phyloP scores from a whole-genome alignment of 352 stramenopile species.

The Saprolegnia diclina region DNA sequence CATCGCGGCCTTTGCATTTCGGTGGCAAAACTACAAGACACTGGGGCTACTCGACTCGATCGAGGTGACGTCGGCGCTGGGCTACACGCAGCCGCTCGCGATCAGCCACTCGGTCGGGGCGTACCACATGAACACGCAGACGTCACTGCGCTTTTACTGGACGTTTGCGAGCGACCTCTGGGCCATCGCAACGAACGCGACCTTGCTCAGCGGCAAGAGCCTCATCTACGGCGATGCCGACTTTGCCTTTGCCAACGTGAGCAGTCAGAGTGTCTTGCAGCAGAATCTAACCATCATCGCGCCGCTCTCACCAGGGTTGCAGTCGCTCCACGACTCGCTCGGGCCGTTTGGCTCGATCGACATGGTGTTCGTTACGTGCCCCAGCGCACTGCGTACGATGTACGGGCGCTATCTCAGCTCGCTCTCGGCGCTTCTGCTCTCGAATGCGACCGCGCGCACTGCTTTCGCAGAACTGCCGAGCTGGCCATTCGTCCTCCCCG shows the following conservation, averaged over 20 bases:
- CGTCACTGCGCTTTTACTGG: constrained; percentile 25
- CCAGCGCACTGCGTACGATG: not conserved
- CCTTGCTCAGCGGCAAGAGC: not conserved
- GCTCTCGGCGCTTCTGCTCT: not conserved
- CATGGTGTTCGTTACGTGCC: constrained; percentile 1
- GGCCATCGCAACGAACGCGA: constrained; percentile 14
- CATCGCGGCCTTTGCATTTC: constrained; percentile 10
- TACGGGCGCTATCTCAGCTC: not conserved
- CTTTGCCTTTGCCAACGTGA: constrained; percentile 20
- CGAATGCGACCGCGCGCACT: not conserved
- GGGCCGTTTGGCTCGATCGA: constrained; percentile 23
- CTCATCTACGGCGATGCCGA: not conserved
- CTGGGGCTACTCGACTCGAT: constrained; percentile 5
- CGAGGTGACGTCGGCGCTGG: constrained; percentile 1
- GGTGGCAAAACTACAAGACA: constrained; percentile 20
- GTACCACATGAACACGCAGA: constrained; percentile 4
- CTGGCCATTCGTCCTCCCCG: not conserved
- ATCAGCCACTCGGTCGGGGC: not conserved
- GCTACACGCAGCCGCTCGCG: not conserved
- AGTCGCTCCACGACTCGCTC: not conserved
- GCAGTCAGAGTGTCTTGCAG: not conserved
- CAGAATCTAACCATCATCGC: constrained; percentile 1
- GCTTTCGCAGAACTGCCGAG: not conserved
- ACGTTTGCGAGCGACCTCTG: constrained; percentile 20
- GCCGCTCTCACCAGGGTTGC: not conserved